Evolutionary conservation across 2,329 filamentous ascomycete species (phyloP).

Genomic region (Akanthomyces dipterigenus): DNA sequence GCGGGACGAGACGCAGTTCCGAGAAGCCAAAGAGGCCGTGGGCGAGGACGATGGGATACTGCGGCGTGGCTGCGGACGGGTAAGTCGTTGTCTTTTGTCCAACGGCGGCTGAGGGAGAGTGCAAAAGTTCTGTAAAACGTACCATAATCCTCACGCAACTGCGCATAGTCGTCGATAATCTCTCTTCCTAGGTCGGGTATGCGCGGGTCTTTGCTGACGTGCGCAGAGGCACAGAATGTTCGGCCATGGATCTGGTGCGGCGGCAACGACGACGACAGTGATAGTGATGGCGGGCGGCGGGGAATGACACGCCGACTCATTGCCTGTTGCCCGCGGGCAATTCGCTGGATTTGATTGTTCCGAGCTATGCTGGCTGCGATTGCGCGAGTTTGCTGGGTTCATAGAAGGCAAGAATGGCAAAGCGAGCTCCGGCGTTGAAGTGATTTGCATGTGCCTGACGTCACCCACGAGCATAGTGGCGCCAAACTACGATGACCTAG

Average conservation of each 20-base stretch:
- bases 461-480: neutral
- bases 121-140: too few relatives aligned
- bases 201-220: constrained; percentile 29
- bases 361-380: neutral
- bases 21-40: constrained; percentile 60
- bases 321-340: neutral
- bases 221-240: neutral
- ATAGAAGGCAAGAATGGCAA: neutral
- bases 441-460: neutral
- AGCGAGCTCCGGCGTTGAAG: neutral
- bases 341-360: neutral
- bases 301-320: neutral
- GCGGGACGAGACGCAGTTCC: constrained; percentile 44
- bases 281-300: neutral
- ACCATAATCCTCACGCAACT: constrained; percentile 40
- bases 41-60: constrained; percentile 56
- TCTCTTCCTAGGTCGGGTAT: constrained; percentile 33
- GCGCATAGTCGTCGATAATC: constrained; percentile 41
- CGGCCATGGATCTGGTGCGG: neutral
- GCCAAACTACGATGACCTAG: neutral
- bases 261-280: neutral
- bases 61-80: constrained; percentile 41
- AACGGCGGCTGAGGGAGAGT: too few relatives aligned
- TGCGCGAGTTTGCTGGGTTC: neutral
- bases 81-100: neutral